phyloP scores from a whole-genome alignment of 140 eudicot species.

The Ambrosia hybrid region DNA sequence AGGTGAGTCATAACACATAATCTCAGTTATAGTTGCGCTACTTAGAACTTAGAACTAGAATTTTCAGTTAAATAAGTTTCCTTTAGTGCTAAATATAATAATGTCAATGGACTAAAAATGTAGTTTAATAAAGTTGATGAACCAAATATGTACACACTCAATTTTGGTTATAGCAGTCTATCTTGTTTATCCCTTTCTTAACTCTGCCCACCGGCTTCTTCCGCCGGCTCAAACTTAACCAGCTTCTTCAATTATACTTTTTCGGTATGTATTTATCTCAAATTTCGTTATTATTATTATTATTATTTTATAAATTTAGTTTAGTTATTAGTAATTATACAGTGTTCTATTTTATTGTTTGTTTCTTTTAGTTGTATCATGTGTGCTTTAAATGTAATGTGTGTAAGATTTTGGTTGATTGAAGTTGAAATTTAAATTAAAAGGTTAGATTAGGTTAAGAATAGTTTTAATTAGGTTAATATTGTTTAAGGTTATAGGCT shows the following conservation, averaged over 20 bases:
- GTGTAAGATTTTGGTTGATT: neutral
- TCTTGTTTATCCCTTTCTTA: neutral
- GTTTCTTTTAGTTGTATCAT: neutral
- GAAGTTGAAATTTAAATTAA: neutral
- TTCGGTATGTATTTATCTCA: neutral
- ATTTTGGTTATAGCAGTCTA: neutral
- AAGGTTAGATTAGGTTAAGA: neutral
- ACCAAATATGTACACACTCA: neutral
- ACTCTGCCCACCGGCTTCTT: conserved; percentile 4
- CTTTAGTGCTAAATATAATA: no score
- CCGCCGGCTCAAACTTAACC: neutral
- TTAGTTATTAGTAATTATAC: neutral
- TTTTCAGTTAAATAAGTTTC: no score
- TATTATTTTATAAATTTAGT: neutral
- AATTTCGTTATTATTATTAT: neutral
- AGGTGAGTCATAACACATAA: no score
- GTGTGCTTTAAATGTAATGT: neutral
- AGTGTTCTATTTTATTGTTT: neutral
- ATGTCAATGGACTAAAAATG: neutral
- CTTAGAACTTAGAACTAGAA: no score
- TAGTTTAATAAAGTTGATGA: neutral
- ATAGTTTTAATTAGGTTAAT: conserved; percentile 6
- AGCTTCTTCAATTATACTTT: neutral
- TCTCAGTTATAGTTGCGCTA: no score
- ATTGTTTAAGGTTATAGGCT: neutral